Evolutionary conservation across 1,139 yeast species (phyloP), one percentile per base, ranked within the genome.

Genomic region (Blastobotrys raffinosifermentans): DNA sequence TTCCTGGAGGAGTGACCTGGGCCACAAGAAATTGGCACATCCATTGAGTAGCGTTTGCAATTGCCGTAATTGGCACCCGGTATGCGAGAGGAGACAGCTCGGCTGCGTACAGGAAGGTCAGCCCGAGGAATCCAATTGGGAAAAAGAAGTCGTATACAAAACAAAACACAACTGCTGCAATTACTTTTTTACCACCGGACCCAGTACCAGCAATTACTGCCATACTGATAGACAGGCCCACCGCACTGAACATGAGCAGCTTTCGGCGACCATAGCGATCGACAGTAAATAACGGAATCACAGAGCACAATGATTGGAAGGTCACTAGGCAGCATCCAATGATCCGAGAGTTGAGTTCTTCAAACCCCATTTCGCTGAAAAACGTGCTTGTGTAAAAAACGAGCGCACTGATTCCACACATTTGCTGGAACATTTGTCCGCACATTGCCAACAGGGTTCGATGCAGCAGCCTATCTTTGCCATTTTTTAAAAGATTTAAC

Each of bases 361-460:
- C 44, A 60, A 71, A 60, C 6, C 70, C 70, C 32, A 72, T 60
- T 35, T 66, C 64, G 8, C 53, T 50, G 48, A 67, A 69, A 48
- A 70, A 67, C 4, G 71, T 38, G 30, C 39, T 38, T 17, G 76
- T 54, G 44, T 32, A 58, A 41, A 54, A 58, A 1, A 58, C 74
- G 39, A 79, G 70, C 49, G 77, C 77, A 63, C 79, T 80, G 43
- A 77, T 69, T 62, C 86, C 87, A 40, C 84, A 75, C 64, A 77
- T 69, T 58, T 79, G 85, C 61, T 78, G 84, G 66, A 76, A 70
- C 54, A 76, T 73, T 54, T 70, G 73, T 9, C 67, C 60, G 61
- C 72, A 67, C 19, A 63, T 61, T 1, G 73, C 75, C 40, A 74
- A 57, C 38, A 64, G 54, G 5, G 66, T 63, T 38, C 78, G 57